These are phyloP conservation scores for Fallopia convolvulus DNA, from an alignment of 148 eudicot genomes.

Conservation along the genomic window DNA sequence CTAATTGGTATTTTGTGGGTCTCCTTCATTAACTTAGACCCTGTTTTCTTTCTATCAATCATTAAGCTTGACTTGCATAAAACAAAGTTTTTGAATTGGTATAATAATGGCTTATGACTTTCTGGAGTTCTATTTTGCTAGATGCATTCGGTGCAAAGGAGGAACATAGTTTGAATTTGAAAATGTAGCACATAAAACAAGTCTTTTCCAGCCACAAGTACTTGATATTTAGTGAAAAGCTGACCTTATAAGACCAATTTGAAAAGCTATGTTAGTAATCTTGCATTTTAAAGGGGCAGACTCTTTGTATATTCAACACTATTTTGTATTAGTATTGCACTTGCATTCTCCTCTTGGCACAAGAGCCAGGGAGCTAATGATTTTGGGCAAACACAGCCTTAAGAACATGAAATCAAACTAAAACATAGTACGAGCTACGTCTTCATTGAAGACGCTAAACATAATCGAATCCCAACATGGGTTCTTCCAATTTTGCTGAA, in stretches of 20 bases:
- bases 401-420: background rate
- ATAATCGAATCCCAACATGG: background rate
- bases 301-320: background rate
- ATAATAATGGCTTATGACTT: slow-evolving; percentile 2
- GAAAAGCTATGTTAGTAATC: background rate
- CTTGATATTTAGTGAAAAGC: too few species aligned
- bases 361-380: slow-evolving; percentile 10
- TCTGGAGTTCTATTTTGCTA: background rate
- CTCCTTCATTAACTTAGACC: background rate
- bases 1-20: background rate
- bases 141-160: background rate
- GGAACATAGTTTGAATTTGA: background rate
- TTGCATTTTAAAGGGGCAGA: background rate
- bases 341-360: slow-evolving; percentile 8
- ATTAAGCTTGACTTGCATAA: slow-evolving; percentile 2
- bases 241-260: too few species aligned
- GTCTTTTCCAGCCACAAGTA: background rate
- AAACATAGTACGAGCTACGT: background rate
- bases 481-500: background rate
- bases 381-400: background rate
- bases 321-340: background rate
- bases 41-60: background rate
- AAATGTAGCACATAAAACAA: background rate
- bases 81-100: background rate
- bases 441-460: background rate